phyloP scores from a whole-genome alignment of 192 early-diverging fungal genomes.

The Coemansia sp. region DNA sequence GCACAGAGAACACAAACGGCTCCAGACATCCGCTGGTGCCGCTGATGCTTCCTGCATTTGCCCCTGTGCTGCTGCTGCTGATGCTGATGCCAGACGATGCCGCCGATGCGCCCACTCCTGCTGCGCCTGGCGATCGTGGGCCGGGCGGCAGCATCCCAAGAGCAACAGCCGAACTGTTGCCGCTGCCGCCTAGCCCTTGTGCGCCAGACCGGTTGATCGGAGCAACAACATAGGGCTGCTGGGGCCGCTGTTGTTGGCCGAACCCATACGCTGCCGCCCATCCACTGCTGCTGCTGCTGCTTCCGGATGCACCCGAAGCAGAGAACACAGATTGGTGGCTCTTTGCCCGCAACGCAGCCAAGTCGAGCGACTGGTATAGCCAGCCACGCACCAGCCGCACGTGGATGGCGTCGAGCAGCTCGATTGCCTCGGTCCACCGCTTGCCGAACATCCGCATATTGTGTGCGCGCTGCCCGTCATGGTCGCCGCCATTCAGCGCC shows the following conservation, averaged over 20 bases:
- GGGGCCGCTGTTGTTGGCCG: constrained; percentile 3
- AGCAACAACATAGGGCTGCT: constrained; percentile 12
- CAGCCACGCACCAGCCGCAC: constrained; percentile 46
- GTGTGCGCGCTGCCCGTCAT: constrained; percentile 30
- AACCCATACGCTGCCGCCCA: constrained; percentile 1
- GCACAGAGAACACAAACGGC: constrained; percentile 42
- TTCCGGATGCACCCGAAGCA: not conserved
- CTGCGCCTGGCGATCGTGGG: not conserved
- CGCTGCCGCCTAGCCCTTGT: not conserved
- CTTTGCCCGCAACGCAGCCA: constrained; percentile 10
- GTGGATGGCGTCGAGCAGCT: constrained; percentile 33
- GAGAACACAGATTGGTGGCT: constrained; percentile 9
- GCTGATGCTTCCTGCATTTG: not conserved
- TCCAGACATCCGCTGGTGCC: constrained; percentile 38
- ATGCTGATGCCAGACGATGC: not conserved
- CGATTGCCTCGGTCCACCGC: constrained; percentile 37
- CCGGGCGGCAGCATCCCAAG: constrained; percentile 1
- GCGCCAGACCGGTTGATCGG: constrained; percentile 27
- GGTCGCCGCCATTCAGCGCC: constrained; percentile 32
- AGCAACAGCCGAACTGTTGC: not conserved
- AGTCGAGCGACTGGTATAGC: constrained; percentile 39
- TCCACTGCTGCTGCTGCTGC: constrained; percentile 6
- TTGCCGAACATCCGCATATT: constrained; percentile 43
- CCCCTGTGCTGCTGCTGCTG: not conserved
- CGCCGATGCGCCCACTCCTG: not conserved